Evolutionary conservation across 768 basidiomycete genomes (phyloP).

Genomic region (Boletus sp.): DNA sequence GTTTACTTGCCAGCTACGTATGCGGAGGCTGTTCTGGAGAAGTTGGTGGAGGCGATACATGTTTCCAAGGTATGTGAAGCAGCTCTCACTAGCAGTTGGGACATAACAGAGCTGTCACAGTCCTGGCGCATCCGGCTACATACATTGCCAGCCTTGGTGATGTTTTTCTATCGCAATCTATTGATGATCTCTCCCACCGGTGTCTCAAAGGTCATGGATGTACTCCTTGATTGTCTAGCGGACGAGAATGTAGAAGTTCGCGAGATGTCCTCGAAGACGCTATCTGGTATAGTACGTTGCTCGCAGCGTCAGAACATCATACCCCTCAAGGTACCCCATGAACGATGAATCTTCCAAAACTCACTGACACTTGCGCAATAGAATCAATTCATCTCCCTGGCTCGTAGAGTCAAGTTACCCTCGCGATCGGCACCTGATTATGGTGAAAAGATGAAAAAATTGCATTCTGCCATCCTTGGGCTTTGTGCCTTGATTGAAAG

Average conservation of each 20-base stretch:
- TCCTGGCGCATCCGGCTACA: conserved; percentile 91
- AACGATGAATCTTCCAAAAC: not conserved
- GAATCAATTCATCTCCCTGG: conserved; percentile 77
- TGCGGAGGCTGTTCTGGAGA: conserved; percentile 56
- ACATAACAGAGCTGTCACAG: conserved; percentile 37
- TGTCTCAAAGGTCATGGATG: conserved; percentile 74
- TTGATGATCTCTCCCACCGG: conserved; percentile 68
- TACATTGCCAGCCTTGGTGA: conserved; percentile 81
- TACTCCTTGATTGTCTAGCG: conserved; percentile 76
- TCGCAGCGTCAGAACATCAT: conserved; percentile 88
- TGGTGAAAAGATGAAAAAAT: conserved; percentile 63
- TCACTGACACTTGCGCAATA: conserved; percentile 29
- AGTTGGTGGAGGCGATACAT: conserved; percentile 71
- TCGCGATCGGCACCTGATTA: conserved; percentile 68
- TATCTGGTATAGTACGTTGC: conserved; percentile 85
- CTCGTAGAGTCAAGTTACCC: conserved; percentile 63
- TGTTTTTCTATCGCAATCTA: conserved; percentile 90
- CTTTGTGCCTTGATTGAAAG: conserved; percentile 91
- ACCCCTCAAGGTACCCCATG: conserved; percentile 65
- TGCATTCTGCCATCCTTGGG: conserved; percentile 93
- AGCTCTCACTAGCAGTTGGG: not conserved
- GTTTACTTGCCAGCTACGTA: conserved; percentile 71
- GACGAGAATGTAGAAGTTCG: conserved; percentile 94
- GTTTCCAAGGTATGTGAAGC: conserved; percentile 61
- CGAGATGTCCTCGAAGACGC: conserved; percentile 83